These are phyloP conservation scores for Rhizophagus clarus DNA, from an alignment of 192 early-diverging fungal genomes.

Conservation along the genomic window DNA sequence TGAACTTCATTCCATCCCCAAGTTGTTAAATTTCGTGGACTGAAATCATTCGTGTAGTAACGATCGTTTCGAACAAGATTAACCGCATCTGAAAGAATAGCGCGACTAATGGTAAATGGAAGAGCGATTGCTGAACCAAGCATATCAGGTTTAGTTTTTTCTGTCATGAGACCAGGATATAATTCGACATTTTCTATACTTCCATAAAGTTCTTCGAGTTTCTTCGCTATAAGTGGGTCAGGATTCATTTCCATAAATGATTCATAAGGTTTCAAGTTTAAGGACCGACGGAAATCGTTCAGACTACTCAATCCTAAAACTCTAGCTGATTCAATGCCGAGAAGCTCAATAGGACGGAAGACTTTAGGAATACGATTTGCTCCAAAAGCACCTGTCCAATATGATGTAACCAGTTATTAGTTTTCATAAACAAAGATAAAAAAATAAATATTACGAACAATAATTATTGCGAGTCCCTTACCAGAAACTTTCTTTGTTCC, in stretches of 20 bases:
- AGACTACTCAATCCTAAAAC: slow-evolving; percentile 48
- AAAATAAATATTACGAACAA: background rate
- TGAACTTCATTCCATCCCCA: slow-evolving; percentile 45
- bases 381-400: slow-evolving; percentile 36
- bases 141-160: slow-evolving; percentile 40
- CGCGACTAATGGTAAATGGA: slow-evolving; percentile 49
- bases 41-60: slow-evolving; percentile 46
- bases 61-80: slow-evolving; percentile 55
- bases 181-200: slow-evolving; percentile 47
- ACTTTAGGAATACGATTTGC: slow-evolving; percentile 43
- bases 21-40: slow-evolving; percentile 44
- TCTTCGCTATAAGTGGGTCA: slow-evolving; percentile 27
- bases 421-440: background rate
- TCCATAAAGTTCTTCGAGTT: slow-evolving; percentile 46
- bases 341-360: slow-evolving; percentile 45
- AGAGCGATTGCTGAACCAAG: slow-evolving; percentile 37
- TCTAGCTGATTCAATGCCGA: slow-evolving; percentile 47
- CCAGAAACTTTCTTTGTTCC: background rate
- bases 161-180: slow-evolving; percentile 51
- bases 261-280: slow-evolving; percentile 38
- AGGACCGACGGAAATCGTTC: slow-evolving; percentile 49
- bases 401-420: background rate
- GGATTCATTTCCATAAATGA: slow-evolving; percentile 42
- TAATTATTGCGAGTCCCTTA: background rate
- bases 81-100: slow-evolving; percentile 51